phyloP scores from a whole-genome alignment of 2,329 filamentous ascomycete genomes.

The Cladosporium sp. region DNA sequence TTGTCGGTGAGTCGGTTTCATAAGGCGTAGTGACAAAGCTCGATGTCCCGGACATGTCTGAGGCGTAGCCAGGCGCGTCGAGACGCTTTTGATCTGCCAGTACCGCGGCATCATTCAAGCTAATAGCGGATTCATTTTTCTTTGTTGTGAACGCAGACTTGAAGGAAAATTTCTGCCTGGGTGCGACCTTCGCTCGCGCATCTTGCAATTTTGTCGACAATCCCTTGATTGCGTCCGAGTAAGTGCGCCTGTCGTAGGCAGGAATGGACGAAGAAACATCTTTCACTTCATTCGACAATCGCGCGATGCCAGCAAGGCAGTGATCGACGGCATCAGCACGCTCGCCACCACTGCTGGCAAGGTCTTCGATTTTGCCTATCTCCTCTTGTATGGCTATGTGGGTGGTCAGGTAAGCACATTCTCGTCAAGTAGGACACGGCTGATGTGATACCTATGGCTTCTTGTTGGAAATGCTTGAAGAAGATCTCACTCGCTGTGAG shows the following conservation, averaged over 20 bases:
- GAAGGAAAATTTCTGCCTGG: constrained; percentile 81
- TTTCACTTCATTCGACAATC: constrained; percentile 76
- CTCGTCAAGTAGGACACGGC: constrained; percentile 2
- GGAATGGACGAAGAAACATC: constrained; percentile 80
- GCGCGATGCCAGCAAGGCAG: constrained; percentile 72
- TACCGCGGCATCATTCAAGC: constrained; percentile 53
- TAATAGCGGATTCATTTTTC: constrained; percentile 44
- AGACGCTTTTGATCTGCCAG: constrained; percentile 42
- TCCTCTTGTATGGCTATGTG: constrained; percentile 68
- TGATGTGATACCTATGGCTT: constrained; percentile 57
- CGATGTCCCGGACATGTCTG: constrained; percentile 35
- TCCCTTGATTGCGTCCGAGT: constrained; percentile 76
- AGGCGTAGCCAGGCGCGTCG: constrained; percentile 39
- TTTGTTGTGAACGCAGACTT: constrained; percentile 43
- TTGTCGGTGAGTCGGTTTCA: constrained; percentile 20
- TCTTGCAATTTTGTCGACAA: constrained; percentile 74
- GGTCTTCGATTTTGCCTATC: constrained; percentile 63
- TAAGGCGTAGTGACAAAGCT: constrained; percentile 39
- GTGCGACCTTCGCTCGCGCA: constrained; percentile 62
- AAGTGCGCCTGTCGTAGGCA: constrained; percentile 83
- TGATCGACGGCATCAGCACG: constrained; percentile 77
- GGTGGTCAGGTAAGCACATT: background rate
- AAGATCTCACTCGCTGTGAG: constrained; percentile 67
- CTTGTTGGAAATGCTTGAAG: constrained; percentile 76
- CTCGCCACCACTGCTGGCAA: constrained; percentile 64